Conservation (phyloP, 257 asterid genomes). For the Solanum pennellii region DNA sequence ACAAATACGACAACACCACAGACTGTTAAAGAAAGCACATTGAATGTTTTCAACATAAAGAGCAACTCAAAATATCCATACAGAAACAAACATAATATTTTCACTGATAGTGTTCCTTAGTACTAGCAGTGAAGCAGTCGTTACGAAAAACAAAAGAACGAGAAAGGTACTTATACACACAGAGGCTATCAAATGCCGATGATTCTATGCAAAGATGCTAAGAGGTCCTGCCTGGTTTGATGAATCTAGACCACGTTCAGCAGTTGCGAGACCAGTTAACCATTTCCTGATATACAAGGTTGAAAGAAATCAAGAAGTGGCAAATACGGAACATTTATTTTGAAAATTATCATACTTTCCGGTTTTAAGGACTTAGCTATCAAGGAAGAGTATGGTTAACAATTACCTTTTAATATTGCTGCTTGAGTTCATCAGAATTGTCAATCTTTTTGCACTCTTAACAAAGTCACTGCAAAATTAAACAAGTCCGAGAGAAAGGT, state of each 20-base stretch:
- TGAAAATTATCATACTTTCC: background rate
- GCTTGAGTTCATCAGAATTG: constrained; percentile 42
- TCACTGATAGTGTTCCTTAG: background rate
- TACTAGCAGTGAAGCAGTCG: background rate
- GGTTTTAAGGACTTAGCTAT: background rate
- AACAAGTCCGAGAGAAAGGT: background rate
- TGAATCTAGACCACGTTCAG: constrained; percentile 77
- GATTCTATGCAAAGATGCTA: constrained; percentile 54
- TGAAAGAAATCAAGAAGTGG: background rate
- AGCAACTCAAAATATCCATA: background rate
- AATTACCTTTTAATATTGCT: constrained; percentile 45
- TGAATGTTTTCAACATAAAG: background rate
- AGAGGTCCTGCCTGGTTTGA: constrained; percentile 64
- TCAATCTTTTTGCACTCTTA: constrained; percentile 65
- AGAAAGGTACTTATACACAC: background rate
- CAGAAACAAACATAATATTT: background rate
- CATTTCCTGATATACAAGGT: constrained; percentile 42
- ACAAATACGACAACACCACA: background rate
- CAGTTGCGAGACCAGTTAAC: constrained; percentile 64
- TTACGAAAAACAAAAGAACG: background rate
- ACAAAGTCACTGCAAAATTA: constrained; percentile 44
- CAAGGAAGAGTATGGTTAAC: background rate
- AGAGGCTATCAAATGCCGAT: background rate
- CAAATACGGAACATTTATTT: background rate
- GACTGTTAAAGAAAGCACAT: background rate